Evolutionary conservation across 2,329 filamentous ascomycete genomes (phyloP), one percentile per base, ranked within the genome.

Genomic region (Colletotrichum lindemuthianum): DNA sequence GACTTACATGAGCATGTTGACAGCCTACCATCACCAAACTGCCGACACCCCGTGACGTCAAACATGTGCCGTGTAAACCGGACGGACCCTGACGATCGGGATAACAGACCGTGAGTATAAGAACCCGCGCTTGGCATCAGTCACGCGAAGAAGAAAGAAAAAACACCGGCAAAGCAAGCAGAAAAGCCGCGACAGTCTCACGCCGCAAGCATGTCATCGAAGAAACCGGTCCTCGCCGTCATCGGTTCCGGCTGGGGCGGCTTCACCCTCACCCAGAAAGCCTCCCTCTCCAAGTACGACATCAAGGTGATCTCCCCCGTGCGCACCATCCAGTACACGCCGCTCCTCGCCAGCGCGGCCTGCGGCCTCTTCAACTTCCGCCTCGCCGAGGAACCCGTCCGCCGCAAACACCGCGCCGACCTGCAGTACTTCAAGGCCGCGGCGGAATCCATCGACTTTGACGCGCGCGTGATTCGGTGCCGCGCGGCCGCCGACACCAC

Each of bases 321-420:
- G 76, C 99, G 99, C 83, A 99, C 97, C 87, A 99, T 99, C 89
- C 90, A 99, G 71, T 99, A 99, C 86, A 99, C 96, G 36, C 96
- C 96, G 65, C 89, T 99, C 61, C 88, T 99, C 66, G 96, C 96
- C 70, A 98, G 95, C 76, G 98, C 96, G 81, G 98, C 96, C 54
- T 97, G 94, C 70, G 96, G 96, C 72, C 91, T 93, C 72, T 96
- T 99, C 79, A 96, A 99, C 86, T 96, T 98, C 83, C 93, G 96
- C 77, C 97, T 94, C 74, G 98, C 99, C 81, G 99, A 99, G 95
- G 96, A 99, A 83, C 96, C 96, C 58, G 90, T 99, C 72, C 93
- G 96, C 75, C 92, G 96, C 76, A 97, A 98, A 78, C 87, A 97
- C 71, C 92, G 94, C 74, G 92, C 96, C 82, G 98, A 97, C 86